phyloP scores from a whole-genome alignment of 2,329 filamentous ascomycete species.

The Fusarium sulawesiense region DNA sequence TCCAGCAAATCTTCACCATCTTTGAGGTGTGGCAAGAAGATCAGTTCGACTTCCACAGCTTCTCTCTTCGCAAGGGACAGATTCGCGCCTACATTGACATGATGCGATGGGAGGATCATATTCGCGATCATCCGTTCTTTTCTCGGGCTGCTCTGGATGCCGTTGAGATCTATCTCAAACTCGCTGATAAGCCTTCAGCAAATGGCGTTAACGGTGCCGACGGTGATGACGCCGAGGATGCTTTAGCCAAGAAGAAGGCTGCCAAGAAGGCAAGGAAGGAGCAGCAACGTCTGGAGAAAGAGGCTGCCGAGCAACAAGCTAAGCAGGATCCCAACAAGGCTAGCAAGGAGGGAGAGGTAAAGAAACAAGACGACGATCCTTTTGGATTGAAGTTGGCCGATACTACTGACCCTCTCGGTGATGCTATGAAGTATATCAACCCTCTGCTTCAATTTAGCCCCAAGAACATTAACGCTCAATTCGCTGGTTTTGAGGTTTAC shows the following conservation, averaged over 20 bases:
- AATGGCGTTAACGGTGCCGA: slow-evolving; percentile 71
- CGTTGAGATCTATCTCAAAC: slow-evolving; percentile 80
- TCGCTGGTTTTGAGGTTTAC: slow-evolving; percentile 90
- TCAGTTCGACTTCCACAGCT: slow-evolving; percentile 98
- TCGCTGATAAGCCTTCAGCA: slow-evolving; percentile 78
- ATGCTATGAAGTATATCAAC: slow-evolving; percentile 86
- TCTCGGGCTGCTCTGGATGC: slow-evolving; percentile 84
- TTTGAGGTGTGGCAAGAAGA: slow-evolving; percentile 99
- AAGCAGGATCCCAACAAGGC: slow-evolving; percentile 87
- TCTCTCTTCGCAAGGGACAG: slow-evolving; percentile 96
- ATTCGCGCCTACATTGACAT: slow-evolving; percentile 95
- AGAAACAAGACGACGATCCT: slow-evolving; percentile 93
- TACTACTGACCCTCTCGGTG: slow-evolving; percentile 84
- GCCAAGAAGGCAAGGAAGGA: slow-evolving; percentile 92
- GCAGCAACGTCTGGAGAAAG: slow-evolving; percentile 71
- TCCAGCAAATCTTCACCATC: slow-evolving; percentile 88
- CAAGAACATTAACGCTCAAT: slow-evolving; percentile 83
- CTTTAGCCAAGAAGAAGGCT: slow-evolving; percentile 83
- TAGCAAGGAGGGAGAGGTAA: slow-evolving; percentile 70
- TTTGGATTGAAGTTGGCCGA: slow-evolving; percentile 82
- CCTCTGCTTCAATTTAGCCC: slow-evolving; percentile 87
- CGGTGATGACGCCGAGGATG: slow-evolving; percentile 63
- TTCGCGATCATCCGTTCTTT: slow-evolving; percentile 94
- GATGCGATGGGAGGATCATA: slow-evolving; percentile 92
- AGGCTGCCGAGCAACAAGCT: slow-evolving; percentile 80